A percentile compares a stretch with the other conserved stretches of the same genome.
Conservation (phyloP, 805 yeast species). For the Ogataea degrootiae region DNA sequence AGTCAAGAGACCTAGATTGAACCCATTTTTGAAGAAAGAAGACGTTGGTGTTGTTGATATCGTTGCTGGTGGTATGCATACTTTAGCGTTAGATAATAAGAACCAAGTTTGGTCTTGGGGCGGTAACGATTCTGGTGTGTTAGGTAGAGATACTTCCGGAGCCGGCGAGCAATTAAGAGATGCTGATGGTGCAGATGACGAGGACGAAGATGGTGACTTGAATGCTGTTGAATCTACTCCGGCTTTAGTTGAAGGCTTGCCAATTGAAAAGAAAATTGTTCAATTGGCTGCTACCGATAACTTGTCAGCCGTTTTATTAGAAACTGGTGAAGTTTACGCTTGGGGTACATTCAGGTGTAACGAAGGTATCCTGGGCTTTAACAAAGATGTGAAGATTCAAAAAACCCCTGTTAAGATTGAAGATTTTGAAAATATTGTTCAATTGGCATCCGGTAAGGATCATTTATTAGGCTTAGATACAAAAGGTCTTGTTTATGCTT, state of each 20-base stretch:
- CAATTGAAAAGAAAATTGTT: slow-evolving; percentile 55
- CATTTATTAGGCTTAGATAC: slow-evolving; percentile 80
- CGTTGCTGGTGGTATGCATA: slow-evolving; percentile 96
- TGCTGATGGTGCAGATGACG: slow-evolving; percentile 54
- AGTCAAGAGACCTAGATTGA: slow-evolving; percentile 92
- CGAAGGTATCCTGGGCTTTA: slow-evolving; percentile 87
- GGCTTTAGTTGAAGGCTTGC: slow-evolving; percentile 62
- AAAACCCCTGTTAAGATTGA: slow-evolving; percentile 58
- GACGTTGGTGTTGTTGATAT: slow-evolving; percentile 73
- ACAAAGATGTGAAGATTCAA: slow-evolving; percentile 60
- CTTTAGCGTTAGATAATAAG: slow-evolving; percentile 69
- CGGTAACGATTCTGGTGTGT: slow-evolving; percentile 83
- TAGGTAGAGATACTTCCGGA: slow-evolving; percentile 78
- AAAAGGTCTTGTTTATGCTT: slow-evolving; percentile 84
- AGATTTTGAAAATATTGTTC: slow-evolving; percentile 64
- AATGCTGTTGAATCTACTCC: slow-evolving; percentile 92
- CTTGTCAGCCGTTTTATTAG: slow-evolving; percentile 72
- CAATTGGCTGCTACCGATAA: slow-evolving; percentile 92
- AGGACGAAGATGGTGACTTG: slow-evolving; percentile 77
- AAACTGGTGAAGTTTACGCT: slow-evolving; percentile 85
- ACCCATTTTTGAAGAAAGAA: slow-evolving; percentile 63
- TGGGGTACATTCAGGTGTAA: slow-evolving; percentile 97
- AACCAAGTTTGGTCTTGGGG: slow-evolving; percentile 98
- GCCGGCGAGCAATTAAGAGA: slow-evolving; percentile 63
- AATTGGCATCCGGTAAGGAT: slow-evolving; percentile 89